phyloP scores from a whole-genome alignment of 805 yeast species.

The Monosporozyma aquatica region DNA sequence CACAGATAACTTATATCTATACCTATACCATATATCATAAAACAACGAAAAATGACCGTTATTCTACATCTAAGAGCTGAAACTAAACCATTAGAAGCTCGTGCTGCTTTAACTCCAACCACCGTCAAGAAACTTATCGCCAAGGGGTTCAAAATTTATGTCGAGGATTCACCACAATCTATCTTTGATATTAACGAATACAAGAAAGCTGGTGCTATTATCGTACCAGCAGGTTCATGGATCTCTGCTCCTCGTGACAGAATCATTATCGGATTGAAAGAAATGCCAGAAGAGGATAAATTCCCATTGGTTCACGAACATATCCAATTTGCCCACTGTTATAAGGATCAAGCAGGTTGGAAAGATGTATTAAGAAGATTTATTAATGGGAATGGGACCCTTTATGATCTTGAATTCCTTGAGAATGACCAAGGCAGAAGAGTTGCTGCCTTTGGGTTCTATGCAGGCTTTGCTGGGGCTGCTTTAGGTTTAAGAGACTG shows the following conservation, averaged over 20 bases:
- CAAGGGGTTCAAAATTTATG: conserved; percentile 82
- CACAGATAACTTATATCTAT: not conserved
- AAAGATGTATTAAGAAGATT: conserved; percentile 79
- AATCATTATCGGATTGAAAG: conserved; percentile 88
- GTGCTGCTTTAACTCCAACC: conserved; percentile 93
- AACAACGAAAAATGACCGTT: conserved; percentile 32
- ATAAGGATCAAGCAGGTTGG: conserved; percentile 98
- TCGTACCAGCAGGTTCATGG: conserved; percentile 95
- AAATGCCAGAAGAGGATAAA: conserved; percentile 77
- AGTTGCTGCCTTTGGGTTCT: conserved; percentile 99
- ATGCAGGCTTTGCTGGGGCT: conserved; percentile 99
- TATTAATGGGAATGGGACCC: conserved; percentile 81
- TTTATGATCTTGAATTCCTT: conserved; percentile 90
- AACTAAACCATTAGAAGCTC: conserved; percentile 92
- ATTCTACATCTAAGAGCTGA: conserved; percentile 90
- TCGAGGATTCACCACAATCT: conserved; percentile 81
- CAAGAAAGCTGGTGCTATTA: conserved; percentile 67
- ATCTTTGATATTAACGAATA: conserved; percentile 73
- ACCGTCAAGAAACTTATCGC: conserved; percentile 75
- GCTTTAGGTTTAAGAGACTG: conserved; percentile 92
- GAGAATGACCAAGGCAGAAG: conserved; percentile 94
- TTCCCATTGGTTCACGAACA: conserved; percentile 95
- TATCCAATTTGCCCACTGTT: conserved; percentile 97
- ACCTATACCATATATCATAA: no score
- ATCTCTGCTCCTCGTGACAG: conserved; percentile 81